Base-by-base conservation (phyloP, 148 eudicot species). In the Amaranthus hypochondriacus region DNA sequence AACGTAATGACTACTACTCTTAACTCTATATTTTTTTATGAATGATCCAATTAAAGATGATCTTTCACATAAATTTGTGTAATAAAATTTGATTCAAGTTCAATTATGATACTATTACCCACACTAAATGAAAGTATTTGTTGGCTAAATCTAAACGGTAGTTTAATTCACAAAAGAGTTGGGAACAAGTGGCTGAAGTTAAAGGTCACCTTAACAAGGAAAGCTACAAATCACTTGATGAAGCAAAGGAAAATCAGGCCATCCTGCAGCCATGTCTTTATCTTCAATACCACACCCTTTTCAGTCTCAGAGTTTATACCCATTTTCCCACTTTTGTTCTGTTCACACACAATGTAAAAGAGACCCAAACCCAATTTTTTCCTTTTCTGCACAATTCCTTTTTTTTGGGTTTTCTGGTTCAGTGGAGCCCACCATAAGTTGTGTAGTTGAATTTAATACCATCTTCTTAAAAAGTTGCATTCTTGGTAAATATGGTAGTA, bases 251-350 rank as follows among this genome's bases (percentile, higher is more conserved):
- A 52, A 58, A 54, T 54, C 70, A 64, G 48, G 50, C 72, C 14
- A 57, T 28, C 12, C 10, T 28, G 6, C 55, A 12, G 56, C 61
- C 59, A 61, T 70, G 59, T 70, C 73, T 71, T 46, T 47, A 64
- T 64, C 79, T 70, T 76, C 69, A 47, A 44, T 21, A 47, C 79
- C 74, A 76, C 73, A 56, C 3, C 48, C 49, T 56, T 10, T 11
- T 56, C 55, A 50, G 9, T 56, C 15, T 10, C 69, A 62, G 54
- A 69, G 2, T 28, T 28, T 28, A 28, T 70, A 76, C 60, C 6
- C 69, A 50, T 14, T 54, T 52, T 46, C 13, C 69, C 48, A 7
- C 48, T 50, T 21, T 70, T 59, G 53, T 50, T 49, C 2, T 68
- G 43, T 48, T 51, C 3, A 43, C 14, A 28, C 5, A 28, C n/a